Evolutionary conservation across 2,329 filamentous ascomycete genomes (phyloP), one percentile per base, ranked within the genome.

Genomic region (Aspergillus sp.): DNA sequence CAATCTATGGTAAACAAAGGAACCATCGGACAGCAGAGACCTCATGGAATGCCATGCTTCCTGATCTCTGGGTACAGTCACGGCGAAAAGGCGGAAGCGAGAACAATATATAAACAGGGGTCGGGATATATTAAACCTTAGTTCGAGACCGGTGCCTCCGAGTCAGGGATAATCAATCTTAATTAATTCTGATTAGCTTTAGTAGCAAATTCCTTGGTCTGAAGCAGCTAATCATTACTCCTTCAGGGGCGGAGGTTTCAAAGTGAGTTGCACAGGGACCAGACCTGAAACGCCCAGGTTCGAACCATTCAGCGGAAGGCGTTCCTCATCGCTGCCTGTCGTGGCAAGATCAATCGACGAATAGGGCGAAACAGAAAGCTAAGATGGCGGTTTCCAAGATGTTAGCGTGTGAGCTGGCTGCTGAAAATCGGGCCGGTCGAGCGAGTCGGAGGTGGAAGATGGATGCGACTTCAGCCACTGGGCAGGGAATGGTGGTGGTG

Each of bases 51-150:
- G 30, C 46, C 31, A 41, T 22, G 7, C 31, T 52, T 28, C 22
- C n/a, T 13, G 55, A 46, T 45, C 23, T 9, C 54, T 34, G n/a
- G 30, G 28, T 15, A 43, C 2, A 15, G 43, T 46, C 54, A 45
- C 38, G 5, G 30, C 23, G 17, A 38, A 13, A 7, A 45, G 34
- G 19, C 19, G 46, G 34, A 51, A 50, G 30, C 15, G 38, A 43
- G 28, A 38, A 31, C 38, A 54, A 50, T 54, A 60, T 51, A 60
- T 51, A 31, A 28, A 11, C 48, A 60, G 51, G 43, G 45, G 46
- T 38, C 50, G 25, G 38, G 46, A 61, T 58, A 58, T 25, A 61
- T 58, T 61, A 61, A 61, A 25, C 6, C 22, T n/a, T n/a, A 23
- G 25, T 7, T 23, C 23, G 15, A 50, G 28, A 31, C 22, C 22